A percentile compares a stretch with the other conserved stretches of the same genome.
Conservation (phyloP, 257 asterid genomes). For the Verbascum thapsus region DNA sequence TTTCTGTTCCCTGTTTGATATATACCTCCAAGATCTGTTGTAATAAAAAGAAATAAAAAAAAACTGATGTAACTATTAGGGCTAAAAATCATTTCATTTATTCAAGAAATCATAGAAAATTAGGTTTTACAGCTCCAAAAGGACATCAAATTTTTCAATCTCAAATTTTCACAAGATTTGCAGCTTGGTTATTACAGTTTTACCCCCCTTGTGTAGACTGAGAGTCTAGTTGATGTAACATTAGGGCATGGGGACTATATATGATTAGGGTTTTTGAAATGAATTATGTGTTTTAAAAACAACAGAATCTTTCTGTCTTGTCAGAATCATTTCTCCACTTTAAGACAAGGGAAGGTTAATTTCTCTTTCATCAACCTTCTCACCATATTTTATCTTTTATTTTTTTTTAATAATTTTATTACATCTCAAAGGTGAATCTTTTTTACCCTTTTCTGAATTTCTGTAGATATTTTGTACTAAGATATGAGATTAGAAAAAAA, state of each 20-base stretch:
- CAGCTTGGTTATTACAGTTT: conserved; percentile 27
- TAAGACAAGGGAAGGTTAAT: no score
- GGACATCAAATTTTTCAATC: conserved; percentile 28
- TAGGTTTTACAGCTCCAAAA: conserved; percentile 47
- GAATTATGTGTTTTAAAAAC: conserved; percentile 32
- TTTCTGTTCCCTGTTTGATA: conserved; percentile 34
- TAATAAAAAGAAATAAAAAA: conserved; percentile 33
- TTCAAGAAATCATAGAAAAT: no score
- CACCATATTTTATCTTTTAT: conserved; percentile 13
- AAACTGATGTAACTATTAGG: no score
- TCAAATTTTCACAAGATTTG: conserved; percentile 30
- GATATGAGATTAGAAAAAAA: no score
- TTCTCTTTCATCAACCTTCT: conserved; percentile 29
- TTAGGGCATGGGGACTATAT: conserved; percentile 44
- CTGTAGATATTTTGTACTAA: conserved; percentile 27
- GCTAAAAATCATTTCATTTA: no score
- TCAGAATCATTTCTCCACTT: no score
- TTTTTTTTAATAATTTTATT: no score
- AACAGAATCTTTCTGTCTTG: conserved; percentile 61
- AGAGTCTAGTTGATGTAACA: conserved; percentile 22
- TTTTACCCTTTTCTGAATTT: conserved; percentile 27
- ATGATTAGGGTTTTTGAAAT: conserved; percentile 55
- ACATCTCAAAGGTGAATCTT: no score
- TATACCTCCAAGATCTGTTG: conserved; percentile 45
- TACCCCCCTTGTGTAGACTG: conserved; percentile 33